A percentile compares a stretch with the other conserved stretches of the same genome.
Evolutionary conservation across 768 basidiomycete species (phyloP).

Genomic region (Serendipita vermifera): DNA sequence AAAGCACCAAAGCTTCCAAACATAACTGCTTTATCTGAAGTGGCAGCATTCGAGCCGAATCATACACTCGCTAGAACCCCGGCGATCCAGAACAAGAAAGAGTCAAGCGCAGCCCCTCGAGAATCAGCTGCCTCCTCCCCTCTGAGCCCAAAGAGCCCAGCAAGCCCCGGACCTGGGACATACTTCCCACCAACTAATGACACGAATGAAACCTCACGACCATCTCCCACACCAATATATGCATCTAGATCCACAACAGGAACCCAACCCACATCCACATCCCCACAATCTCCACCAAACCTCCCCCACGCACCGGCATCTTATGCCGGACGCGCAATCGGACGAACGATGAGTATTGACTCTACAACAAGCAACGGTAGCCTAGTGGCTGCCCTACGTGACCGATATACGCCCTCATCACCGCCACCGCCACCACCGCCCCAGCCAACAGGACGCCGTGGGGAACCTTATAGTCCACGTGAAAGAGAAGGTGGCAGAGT

Average conservation of each 20-base stretch:
- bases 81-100: too few relatives aligned
- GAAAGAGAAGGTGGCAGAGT: background rate
- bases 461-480: background rate
- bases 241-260: background rate
- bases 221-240: conserved; percentile 4
- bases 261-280: background rate
- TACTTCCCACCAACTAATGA: background rate
- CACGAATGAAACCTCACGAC: background rate
- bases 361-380: background rate
- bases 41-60: too few relatives aligned
- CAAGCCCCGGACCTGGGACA: background rate
- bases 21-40: too few relatives aligned
- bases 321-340: background rate
- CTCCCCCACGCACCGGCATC: background rate
- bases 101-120: too few relatives aligned
- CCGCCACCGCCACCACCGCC: background rate
- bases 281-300: background rate
- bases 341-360: conserved; percentile 5
- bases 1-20: too few relatives aligned
- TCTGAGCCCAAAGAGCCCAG: too few relatives aligned
- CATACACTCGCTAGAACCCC: too few relatives aligned
- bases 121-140: too few relatives aligned
- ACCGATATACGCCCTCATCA: background rate
- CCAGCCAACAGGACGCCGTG: background rate
- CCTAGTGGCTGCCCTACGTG: background rate